Percentiles rank a stretch among this genome's conserved stretches.
These are phyloP conservation scores for Yamadazyma triangularis DNA, from an alignment of 1,139 yeast species.

Conservation along the genomic window DNA sequence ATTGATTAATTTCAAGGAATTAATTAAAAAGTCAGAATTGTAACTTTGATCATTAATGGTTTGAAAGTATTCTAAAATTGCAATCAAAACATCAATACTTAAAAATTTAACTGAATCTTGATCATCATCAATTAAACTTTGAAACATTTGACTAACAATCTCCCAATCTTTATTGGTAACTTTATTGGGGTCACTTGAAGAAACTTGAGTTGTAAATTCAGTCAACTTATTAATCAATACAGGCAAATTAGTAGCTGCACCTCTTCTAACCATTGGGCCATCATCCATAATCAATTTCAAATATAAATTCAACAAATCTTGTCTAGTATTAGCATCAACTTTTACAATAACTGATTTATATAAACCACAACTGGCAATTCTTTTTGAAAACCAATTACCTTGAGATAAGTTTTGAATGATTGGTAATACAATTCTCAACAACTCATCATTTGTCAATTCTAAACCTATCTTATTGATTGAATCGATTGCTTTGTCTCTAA, in stretches of 20 bases:
- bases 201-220: slow-evolving; percentile 19
- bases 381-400: slow-evolving; percentile 93
- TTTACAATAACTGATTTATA: slow-evolving; percentile 67
- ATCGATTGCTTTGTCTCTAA: slow-evolving; percentile 89
- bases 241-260: slow-evolving; percentile 86
- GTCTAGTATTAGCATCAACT: slow-evolving; percentile 52
- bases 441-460: slow-evolving; percentile 62
- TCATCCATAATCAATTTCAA: slow-evolving; percentile 79
- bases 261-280: slow-evolving; percentile 96
- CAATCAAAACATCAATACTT: slow-evolving; percentile 79
- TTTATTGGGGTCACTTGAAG: slow-evolving; percentile 19
- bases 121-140: slow-evolving; percentile 72
- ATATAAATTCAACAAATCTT: slow-evolving; percentile 62
- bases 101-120: slow-evolving; percentile 95
- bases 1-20: slow-evolving; percentile 58
- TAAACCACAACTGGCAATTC: slow-evolving; percentile 90
- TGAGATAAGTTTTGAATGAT: slow-evolving; percentile 73
- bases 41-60: slow-evolving; percentile 53
- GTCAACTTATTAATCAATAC: slow-evolving; percentile 58
- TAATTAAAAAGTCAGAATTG: slow-evolving; percentile 55
- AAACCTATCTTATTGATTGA: slow-evolving; percentile 71
- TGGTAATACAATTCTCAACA: slow-evolving; percentile 65
- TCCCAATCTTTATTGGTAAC: slow-evolving; percentile 60
- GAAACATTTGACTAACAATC: slow-evolving; percentile 75
- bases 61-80: slow-evolving; percentile 64